Conservation (phyloP, 352 stramenopile species). For the Globisporangium parvum region DNA sequence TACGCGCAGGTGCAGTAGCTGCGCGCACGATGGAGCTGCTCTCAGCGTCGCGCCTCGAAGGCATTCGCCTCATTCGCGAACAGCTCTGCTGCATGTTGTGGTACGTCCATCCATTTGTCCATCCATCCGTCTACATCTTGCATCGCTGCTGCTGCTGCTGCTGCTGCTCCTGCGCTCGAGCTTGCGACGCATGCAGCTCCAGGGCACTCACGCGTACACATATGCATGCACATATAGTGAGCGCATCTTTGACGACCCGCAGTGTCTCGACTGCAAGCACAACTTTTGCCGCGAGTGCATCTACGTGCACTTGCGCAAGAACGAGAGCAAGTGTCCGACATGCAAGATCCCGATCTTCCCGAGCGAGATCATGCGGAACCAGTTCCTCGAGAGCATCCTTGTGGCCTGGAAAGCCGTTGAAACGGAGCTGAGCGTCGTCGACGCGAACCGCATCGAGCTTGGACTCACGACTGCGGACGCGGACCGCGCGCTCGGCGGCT, state of each 20-base stretch:
- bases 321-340: constrained; percentile 54
- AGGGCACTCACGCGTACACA: neutral
- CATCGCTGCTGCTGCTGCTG: too few species aligned
- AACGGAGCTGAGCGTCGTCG: constrained; percentile 36
- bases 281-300: constrained; percentile 84
- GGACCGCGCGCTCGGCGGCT: constrained; percentile 25
- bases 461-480: constrained; percentile 27
- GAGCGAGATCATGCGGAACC: constrained; percentile 78
- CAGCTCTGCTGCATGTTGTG: constrained; percentile 74
- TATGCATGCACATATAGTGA: constrained; percentile 18
- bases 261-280: constrained; percentile 85
- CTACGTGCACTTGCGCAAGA: constrained; percentile 48
- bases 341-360: constrained; percentile 69
- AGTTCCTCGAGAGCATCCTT: constrained; percentile 83
- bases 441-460: constrained; percentile 25
- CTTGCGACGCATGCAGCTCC: too few species aligned
- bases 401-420: constrained; percentile 75
- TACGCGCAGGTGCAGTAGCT: neutral
- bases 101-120: constrained; percentile 22
- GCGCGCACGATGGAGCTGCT: constrained; percentile 43
- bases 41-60: constrained; percentile 40
- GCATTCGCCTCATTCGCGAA: constrained; percentile 72
- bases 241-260: constrained; percentile 73
- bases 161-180: too few species aligned
- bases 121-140: neutral